These are phyloP conservation scores for Camellia granthamiana DNA, from an alignment of 148 eudicot genomes.

Conservation along the genomic window DNA sequence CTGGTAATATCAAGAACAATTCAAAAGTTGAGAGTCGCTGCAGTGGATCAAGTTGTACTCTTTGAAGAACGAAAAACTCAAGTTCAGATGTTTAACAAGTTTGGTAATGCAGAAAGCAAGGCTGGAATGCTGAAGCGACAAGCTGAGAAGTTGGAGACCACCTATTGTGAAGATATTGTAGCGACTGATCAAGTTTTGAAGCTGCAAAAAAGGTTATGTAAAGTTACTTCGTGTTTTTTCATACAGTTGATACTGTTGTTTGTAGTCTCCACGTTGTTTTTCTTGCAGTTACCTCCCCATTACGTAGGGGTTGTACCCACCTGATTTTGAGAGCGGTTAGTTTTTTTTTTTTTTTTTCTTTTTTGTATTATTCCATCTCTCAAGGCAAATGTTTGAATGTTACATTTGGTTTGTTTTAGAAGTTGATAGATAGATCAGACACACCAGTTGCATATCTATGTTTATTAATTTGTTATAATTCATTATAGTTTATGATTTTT, in stretches of 20 bases:
- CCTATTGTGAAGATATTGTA: conserved; percentile 16
- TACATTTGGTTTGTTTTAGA: background rate
- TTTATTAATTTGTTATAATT: no score
- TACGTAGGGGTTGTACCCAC: conserved; percentile 67
- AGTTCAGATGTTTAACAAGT: conserved; percentile 20
- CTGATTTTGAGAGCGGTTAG: conserved; percentile 27
- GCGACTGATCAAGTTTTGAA: conserved; percentile 36
- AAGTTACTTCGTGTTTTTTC: conserved; percentile 34
- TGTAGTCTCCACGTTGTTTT: conserved; percentile 36
- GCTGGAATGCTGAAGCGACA: conserved; percentile 27
- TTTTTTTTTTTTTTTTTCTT: background rate
- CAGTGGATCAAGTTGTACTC: conserved; percentile 34
- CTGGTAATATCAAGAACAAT: conserved; percentile 43
- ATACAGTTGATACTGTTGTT: conserved; percentile 55
- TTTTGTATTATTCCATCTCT: conserved; percentile 5
- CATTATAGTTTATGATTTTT: background rate
- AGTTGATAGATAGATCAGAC: background rate
- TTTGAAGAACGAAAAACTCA: conserved; percentile 36
- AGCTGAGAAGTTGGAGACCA: conserved; percentile 34
- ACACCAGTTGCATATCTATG: no score
- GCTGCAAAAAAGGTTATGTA: conserved; percentile 47
- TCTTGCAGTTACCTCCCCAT: conserved; percentile 38
- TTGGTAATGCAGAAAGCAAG: conserved; percentile 31
- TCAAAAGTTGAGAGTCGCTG: conserved; percentile 30
- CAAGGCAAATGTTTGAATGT: conserved; percentile 16